Evolutionary conservation across 371 early-diverging fungal species (phyloP), one percentile per base, ranked within the genome.

Genomic region (Gilbertella persicaria): DNA sequence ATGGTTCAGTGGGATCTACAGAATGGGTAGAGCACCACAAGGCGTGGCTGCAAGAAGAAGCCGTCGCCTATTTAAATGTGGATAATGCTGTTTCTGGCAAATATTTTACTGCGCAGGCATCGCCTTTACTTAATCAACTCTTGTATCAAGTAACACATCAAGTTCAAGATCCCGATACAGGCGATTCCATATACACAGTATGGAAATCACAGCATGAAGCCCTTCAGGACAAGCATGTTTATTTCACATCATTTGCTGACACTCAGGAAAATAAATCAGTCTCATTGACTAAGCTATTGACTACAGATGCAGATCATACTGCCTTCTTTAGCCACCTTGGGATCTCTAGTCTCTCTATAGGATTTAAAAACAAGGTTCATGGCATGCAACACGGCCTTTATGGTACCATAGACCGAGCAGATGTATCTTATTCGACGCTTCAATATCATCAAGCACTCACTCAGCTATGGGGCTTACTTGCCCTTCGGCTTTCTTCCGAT

Each of bases 21-120:
- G 88, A 88, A 63, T 88, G 83, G 83, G 85, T 84, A 0, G 88
- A 88, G 53, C 79, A 86, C 20, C 66, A 83, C 45, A 55, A 75
- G 20, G 63, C 66, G 20, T 78, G 79, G 80, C 64, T 88, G 5
- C 66, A 67, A 40, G 67, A 72, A 9, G 66, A 78, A 41, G 81
- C 69, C 1, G 55, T 82, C 21, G 82, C 78, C 0, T 88, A 88
- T 56, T 43, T 88, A 30, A 83, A 88, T 48, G 78, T 87, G 1
- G 85, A 85, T 37, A 23, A 42, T 26, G 62, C 56, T 23, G 82
- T 80, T 6, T 64, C 57, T 14, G 88, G 88, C 2, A 49, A 57
- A 10, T 38, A 69, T 14, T 86, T 87, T 49, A 24, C 21, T 1
- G 82, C 79, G 5, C 45, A 56, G 33, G 81, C 84, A 1, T 79